phyloP scores from a whole-genome alignment of 1,139 yeast species.

The Diutina neorugosa region DNA sequence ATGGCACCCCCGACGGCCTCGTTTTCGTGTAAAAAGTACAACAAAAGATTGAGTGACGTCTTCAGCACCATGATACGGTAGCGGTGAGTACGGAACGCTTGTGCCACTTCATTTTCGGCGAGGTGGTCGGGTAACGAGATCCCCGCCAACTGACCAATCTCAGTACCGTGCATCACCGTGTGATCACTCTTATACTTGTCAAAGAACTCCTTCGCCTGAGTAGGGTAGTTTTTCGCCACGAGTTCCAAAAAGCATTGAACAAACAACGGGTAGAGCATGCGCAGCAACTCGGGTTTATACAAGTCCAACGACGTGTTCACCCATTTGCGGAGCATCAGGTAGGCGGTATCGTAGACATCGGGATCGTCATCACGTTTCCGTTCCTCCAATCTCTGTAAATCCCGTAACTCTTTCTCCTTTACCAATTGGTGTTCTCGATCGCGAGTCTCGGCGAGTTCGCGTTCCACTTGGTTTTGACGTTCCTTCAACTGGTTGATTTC shows the following conservation, averaged over 20 bases:
- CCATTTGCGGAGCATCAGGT: conserved; percentile 74
- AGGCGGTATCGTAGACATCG: conserved; percentile 64
- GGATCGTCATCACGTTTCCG: conserved; percentile 44
- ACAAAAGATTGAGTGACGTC: conserved; percentile 71
- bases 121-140: conserved; percentile 73
- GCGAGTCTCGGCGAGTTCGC: conserved; percentile 27
- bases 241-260: conserved; percentile 80
- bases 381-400: conserved; percentile 28
- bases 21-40: conserved; percentile 83
- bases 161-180: conserved; percentile 64
- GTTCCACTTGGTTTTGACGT: conserved; percentile 21
- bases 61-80: conserved; percentile 70
- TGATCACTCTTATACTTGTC: conserved; percentile 69
- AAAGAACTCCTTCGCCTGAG: conserved; percentile 62
- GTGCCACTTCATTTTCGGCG: conserved; percentile 71
- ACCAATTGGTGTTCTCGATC: conserved; percentile 28
- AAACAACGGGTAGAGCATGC: conserved; percentile 80
- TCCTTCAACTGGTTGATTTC: conserved; percentile 30
- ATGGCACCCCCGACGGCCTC: conserved; percentile 90
- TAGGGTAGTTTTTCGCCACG: conserved; percentile 46
- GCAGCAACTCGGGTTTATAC: conserved; percentile 78
- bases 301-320: conserved; percentile 84
- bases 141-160: conserved; percentile 58
- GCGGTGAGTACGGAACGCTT: conserved; percentile 59
- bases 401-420: conserved; percentile 32